Percentiles rank a stretch among this genome's conserved stretches.
Evolutionary conservation across 805 yeast genomes (phyloP).

Genomic region (Ogataea pini): DNA sequence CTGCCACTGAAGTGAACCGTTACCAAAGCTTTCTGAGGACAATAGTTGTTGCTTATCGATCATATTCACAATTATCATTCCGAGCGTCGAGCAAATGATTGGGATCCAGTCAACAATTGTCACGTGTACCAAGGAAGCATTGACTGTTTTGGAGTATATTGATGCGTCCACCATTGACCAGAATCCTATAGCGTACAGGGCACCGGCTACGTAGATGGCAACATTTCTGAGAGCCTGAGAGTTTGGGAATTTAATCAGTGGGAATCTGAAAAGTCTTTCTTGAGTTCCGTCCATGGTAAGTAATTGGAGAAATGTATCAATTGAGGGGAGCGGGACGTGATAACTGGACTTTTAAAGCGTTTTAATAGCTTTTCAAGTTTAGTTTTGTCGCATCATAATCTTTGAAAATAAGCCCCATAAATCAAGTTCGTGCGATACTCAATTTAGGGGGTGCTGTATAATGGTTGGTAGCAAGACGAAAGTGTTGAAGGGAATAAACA

Average conservation of each 20-base stretch:
- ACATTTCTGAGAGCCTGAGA: conserved; percentile 67
- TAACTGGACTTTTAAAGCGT: no score
- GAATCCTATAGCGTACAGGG: conserved; percentile 79
- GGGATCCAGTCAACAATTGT: conserved; percentile 97
- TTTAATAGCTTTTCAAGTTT: neutral
- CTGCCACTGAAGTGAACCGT: conserved; percentile 76
- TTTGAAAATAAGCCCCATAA: neutral
- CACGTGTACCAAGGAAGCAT: conserved; percentile 84
- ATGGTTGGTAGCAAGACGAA: no score
- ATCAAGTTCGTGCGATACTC: neutral
- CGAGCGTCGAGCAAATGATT: conserved; percentile 80
- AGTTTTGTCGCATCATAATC: neutral
- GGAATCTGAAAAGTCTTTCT: conserved; percentile 63
- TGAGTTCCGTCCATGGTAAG: conserved; percentile 40
- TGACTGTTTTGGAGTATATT: conserved; percentile 77
- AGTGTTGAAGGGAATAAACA: no score
- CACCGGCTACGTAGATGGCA: conserved; percentile 79
- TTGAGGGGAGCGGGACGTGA: no score
- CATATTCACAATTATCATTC: conserved; percentile 80
- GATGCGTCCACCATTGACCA: conserved; percentile 91
- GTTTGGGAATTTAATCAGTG: conserved; percentile 63
- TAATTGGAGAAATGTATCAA: no score
- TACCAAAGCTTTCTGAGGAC: conserved; percentile 32
- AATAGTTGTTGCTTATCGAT: conserved; percentile 60
- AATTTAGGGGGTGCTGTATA: no score